phyloP scores from a whole-genome alignment of 345 rosid species.

The Chamaenerion angustifolium region DNA sequence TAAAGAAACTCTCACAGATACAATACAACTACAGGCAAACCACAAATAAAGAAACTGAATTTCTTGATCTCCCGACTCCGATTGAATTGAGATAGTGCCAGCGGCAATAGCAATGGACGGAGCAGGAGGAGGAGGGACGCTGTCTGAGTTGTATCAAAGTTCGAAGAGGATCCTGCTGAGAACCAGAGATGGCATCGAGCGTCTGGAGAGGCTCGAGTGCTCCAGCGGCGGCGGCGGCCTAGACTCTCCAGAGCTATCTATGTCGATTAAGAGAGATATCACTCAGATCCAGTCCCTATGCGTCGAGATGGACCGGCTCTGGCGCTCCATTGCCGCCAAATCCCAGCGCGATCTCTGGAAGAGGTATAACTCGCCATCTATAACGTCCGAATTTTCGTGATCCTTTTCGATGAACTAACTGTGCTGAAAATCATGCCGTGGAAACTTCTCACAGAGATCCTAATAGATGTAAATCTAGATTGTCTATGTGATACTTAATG shows the following conservation, averaged over 20 bases:
- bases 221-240: slow-evolving; percentile 35
- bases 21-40: too few species aligned
- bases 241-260: slow-evolving; percentile 68
- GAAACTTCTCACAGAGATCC: too few species aligned
- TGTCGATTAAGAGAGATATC: slow-evolving; percentile 57
- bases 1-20: too few species aligned
- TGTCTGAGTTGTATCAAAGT: slow-evolving; percentile 53
- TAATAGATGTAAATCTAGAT: too few species aligned
- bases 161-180: slow-evolving; percentile 46
- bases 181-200: slow-evolving; percentile 77
- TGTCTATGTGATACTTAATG: too few species aligned
- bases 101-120: slow-evolving; percentile 7
- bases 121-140: slow-evolving; percentile 46
- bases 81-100: too few species aligned
- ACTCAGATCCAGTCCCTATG: slow-evolving; percentile 64
- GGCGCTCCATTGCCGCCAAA: slow-evolving; percentile 66
- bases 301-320: slow-evolving; percentile 66
- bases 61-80: too few species aligned
- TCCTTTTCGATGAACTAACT: too few species aligned
- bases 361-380: slow-evolving; percentile 20
- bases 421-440: too few species aligned
- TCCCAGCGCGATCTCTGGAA: slow-evolving; percentile 97
- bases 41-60: background rate
- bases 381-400: too few species aligned
- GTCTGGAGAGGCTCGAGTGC: slow-evolving; percentile 61